Percentiles rank a stretch among this genome's conserved stretches.
Conservation (phyloP, 106 monocot genomes). For the Apostasia shenzhenica region DNA sequence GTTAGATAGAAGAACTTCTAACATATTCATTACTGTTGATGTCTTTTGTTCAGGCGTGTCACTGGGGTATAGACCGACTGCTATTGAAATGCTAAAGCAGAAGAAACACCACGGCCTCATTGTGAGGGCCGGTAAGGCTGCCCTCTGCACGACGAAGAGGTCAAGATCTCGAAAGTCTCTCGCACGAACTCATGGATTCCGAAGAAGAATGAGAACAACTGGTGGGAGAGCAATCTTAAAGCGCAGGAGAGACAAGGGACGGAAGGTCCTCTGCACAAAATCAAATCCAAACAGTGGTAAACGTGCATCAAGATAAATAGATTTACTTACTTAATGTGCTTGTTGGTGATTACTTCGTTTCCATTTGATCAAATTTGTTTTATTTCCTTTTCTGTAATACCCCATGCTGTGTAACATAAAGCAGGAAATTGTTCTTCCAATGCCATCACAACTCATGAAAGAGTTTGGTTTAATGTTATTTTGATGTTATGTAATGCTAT, state of each 20-base stretch:
- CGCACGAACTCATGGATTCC: conserved; percentile 87
- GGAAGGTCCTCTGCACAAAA: conserved; percentile 92
- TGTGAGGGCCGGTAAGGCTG: conserved; percentile 65
- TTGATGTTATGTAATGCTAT: too few species aligned
- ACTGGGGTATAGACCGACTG: conserved; percentile 32
- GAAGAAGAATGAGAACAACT: conserved; percentile 62
- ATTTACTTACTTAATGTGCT: too few species aligned
- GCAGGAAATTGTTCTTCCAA: too few species aligned
- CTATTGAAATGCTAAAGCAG: not conserved
- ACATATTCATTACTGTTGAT: not conserved
- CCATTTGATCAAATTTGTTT: too few species aligned
- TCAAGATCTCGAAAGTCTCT: conserved; percentile 85
- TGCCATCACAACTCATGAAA: too few species aligned
- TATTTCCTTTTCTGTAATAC: too few species aligned
- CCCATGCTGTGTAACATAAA: too few species aligned
- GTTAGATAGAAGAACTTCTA: too few species aligned
- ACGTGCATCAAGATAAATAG: conserved; percentile 6
- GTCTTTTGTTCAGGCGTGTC: conserved; percentile 41
- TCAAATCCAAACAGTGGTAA: conserved; percentile 61
- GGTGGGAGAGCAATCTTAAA: conserved; percentile 58
- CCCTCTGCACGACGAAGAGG: conserved; percentile 75
- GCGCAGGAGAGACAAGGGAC: conserved; percentile 76
- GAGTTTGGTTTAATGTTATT: too few species aligned
- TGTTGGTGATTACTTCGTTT: too few species aligned
- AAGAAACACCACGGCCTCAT: conserved; percentile 33